A percentile compares a stretch with the other conserved stretches of the same genome.
Evolutionary conservation across 768 basidiomycete species (phyloP).

Genomic region (Kockovaella imperatae): DNA sequence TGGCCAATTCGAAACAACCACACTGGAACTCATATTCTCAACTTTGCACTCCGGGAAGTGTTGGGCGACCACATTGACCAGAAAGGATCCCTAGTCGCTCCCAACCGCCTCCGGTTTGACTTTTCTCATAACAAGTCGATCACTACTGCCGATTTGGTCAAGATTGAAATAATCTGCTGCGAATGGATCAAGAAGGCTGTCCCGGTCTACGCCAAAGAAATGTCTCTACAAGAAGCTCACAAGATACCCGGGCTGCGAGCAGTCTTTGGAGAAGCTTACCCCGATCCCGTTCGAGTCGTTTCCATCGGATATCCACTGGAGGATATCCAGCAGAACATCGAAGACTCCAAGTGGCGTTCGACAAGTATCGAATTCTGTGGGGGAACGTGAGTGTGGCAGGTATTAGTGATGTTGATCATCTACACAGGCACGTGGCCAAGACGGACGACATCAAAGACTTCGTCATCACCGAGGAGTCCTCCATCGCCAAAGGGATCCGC

Average conservation of each 20-base stretch:
- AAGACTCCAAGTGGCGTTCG: constrained; percentile 79
- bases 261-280: constrained; percentile 96
- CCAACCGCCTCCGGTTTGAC: constrained; percentile 92
- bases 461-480: constrained; percentile 87
- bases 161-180: constrained; percentile 73
- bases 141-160: constrained; percentile 61
- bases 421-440: constrained; percentile 76
- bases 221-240: constrained; percentile 66
- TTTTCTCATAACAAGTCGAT: constrained; percentile 94
- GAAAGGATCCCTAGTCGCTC: constrained; percentile 93
- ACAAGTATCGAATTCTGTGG: constrained; percentile 98
- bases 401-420: background rate
- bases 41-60: constrained; percentile 82
- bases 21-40: constrained; percentile 96
- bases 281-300: constrained; percentile 93
- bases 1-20: constrained; percentile 97
- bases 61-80: constrained; percentile 98
- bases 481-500: constrained; percentile 96
- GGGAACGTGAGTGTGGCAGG: constrained; percentile 67
- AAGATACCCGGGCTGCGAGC: constrained; percentile 90
- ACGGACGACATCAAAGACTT: constrained; percentile 97
- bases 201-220: constrained; percentile 77
- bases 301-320: constrained; percentile 79
- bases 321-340: constrained; percentile 73
- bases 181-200: constrained; percentile 90